phyloP scores from a whole-genome alignment of 1,139 yeast genomes.

The Blastobotrys illinoisensis region DNA sequence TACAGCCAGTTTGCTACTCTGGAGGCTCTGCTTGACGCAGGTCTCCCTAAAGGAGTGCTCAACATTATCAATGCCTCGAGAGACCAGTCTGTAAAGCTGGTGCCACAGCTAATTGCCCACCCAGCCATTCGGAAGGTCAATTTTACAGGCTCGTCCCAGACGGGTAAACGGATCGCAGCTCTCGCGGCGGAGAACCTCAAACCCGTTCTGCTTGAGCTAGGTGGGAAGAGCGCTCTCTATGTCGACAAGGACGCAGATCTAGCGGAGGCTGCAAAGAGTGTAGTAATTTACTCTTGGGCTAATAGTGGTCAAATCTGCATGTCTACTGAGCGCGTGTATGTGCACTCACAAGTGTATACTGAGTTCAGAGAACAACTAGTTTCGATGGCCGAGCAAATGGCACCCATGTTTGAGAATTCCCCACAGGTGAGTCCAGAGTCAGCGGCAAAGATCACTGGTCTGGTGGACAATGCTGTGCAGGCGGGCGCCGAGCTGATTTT shows the following conservation, averaged over 20 bases:
- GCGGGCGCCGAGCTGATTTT: conserved; percentile 40
- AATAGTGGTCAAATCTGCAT: conserved; percentile 87
- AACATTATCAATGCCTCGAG: conserved; percentile 57
- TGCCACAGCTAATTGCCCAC: conserved; percentile 50
- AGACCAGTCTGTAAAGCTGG: conserved; percentile 43
- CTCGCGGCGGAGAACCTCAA: conserved; percentile 59
- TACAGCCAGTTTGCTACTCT: conserved; percentile 54
- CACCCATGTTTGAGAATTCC: background rate
- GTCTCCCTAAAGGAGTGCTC: conserved; percentile 68
- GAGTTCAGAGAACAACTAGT: conserved; percentile 35
- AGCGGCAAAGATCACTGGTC: background rate
- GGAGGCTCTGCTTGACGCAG: conserved; percentile 52
- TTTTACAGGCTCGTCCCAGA: conserved; percentile 55
- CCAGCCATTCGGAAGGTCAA: conserved; percentile 57
- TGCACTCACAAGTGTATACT: conserved; percentile 58
- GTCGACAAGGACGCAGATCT: conserved; percentile 74
- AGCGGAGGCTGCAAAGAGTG: conserved; percentile 52
- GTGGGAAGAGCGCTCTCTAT: conserved; percentile 81
- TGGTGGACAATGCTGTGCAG: conserved; percentile 40
- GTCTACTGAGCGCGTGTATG: conserved; percentile 70
- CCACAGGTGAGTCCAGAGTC: background rate
- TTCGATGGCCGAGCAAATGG: background rate
- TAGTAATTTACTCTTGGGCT: conserved; percentile 72
- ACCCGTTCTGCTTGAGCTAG: conserved; percentile 81
- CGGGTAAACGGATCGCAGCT: conserved; percentile 56